A percentile compares a stretch with the other conserved stretches of the same genome.
Conservation (phyloP, 2,329 filamentous ascomycete species). For the Penicillium concentricum region DNA sequence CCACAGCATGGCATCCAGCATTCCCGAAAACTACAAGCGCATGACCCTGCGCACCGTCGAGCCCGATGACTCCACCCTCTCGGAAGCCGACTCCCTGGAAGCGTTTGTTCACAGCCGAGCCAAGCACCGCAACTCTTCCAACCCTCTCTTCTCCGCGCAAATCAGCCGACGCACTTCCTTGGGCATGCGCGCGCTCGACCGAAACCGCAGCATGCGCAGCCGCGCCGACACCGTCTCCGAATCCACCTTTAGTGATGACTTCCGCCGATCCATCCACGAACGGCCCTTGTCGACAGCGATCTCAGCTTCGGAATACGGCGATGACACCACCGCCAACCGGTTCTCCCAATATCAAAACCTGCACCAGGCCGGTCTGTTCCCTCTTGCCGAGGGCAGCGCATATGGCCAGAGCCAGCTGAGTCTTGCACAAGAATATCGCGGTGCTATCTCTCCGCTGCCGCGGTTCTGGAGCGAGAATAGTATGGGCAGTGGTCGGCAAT, state of each 20-base stretch:
- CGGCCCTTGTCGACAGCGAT: slow-evolving; percentile 36
- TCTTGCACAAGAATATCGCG: slow-evolving; percentile 39
- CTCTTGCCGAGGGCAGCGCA: slow-evolving; percentile 17
- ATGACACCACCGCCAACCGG: slow-evolving; percentile 27
- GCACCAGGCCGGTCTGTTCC: slow-evolving; percentile 26
- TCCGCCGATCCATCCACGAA: slow-evolving; percentile 30
- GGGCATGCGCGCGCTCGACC: slow-evolving; percentile 34
- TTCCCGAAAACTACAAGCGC: slow-evolving; percentile 28
- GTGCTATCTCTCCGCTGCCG: slow-evolving; percentile 37
- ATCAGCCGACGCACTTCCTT: slow-evolving; percentile 34
- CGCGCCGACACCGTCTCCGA: slow-evolving; percentile 37
- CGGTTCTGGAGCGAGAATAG: slow-evolving; percentile 39
- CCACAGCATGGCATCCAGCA: slow-evolving; percentile 29
- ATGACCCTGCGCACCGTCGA: slow-evolving; percentile 33
- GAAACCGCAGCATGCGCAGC: slow-evolving; percentile 36
- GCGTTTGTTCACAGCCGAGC: slow-evolving; percentile 41
- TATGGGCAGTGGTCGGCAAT: slow-evolving; percentile 25
- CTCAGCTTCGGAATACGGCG: slow-evolving; percentile 38
- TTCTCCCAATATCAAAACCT: slow-evolving; percentile 32
- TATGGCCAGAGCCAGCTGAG: slow-evolving; percentile 35
- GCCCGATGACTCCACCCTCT: slow-evolving; percentile 30
- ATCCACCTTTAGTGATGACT: slow-evolving; percentile 33
- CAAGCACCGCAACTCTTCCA: slow-evolving; percentile 39
- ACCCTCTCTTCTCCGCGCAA: slow-evolving; percentile 39
- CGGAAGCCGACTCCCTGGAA: slow-evolving; percentile 39